These are phyloP conservation scores for Oropetium thomaeum DNA, from an alignment of 176 grass and related monocot genomes.

Conservation along the genomic window DNA sequence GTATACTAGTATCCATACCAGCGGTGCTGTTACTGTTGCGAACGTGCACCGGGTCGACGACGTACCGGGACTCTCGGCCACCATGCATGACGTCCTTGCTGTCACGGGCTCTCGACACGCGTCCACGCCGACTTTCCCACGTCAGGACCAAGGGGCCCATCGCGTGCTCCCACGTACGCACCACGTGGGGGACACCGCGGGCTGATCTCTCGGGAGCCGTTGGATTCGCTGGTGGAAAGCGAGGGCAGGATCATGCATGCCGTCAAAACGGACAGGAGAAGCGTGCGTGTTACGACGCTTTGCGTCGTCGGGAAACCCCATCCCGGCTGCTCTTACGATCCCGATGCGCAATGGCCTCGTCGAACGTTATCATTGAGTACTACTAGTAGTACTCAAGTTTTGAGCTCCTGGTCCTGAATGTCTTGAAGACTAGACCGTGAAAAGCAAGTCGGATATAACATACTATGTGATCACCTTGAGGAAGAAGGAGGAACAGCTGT, in stretches of 20 bases:
- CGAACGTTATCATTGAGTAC: not conserved
- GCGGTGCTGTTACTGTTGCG: not conserved
- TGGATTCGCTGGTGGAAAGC: too few relatives aligned
- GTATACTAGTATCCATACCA: too few relatives aligned
- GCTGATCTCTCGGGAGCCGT: not conserved
- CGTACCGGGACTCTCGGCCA: too few relatives aligned
- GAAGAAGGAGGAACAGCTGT: not conserved
- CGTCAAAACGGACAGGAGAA: not conserved
- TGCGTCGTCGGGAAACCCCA: too few relatives aligned
- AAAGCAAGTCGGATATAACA: too few relatives aligned
- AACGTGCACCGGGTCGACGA: not conserved
- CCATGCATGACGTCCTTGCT: too few relatives aligned
- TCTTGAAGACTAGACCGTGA: too few relatives aligned
- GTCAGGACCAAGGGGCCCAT: not conserved
- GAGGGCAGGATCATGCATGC: too few relatives aligned
- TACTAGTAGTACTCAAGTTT: too few relatives aligned
- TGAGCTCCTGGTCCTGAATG: too few relatives aligned
- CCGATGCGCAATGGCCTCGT: constrained; percentile 32
- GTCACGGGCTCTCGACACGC: not conserved
- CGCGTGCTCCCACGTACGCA: constrained; percentile 23
- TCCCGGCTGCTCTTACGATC: constrained; percentile 49
- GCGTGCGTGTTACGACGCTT: not conserved
- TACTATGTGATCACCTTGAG: too few relatives aligned
- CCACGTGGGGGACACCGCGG: constrained; percentile 9
- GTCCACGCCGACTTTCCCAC: not conserved